Base-by-base conservation (phyloP, 148 eudicot species). In the Cornus kousa region DNA sequence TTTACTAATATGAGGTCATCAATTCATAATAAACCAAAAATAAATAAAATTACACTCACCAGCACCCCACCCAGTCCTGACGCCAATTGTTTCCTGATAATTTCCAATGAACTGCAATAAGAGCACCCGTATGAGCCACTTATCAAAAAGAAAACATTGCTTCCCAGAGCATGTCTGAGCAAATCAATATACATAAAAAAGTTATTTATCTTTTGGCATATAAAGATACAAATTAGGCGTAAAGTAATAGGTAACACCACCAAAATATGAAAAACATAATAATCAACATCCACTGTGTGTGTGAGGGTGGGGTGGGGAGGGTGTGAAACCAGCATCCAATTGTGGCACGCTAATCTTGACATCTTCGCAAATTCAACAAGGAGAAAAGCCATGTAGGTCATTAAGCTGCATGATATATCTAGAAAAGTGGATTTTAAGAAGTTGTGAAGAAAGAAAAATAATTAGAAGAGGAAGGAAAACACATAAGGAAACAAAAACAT, bases 41-140 rank as follows among this genome's bases (percentile, higher is more conserved):
- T 28, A 28, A 39, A 70, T 46, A 66, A 73, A 46, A 28, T 32
- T 32, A 64, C 35, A 79, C 85, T 88, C 86, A 94, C 98, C 97
- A 77, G 97, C 85, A 77, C 98, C 98, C 98, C 98, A 94, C 16
- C 97, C 98, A 73, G 93, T 90, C 88, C 72, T 92, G 79, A 83
- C 68, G 80, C 97, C 98, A 86, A 80, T 77, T 13, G 88, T 85
- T 84, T 94, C 97, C 83, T 92, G 97, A 80, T 87, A 92, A 76
- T 92, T 92, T 75, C 97, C 98, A 84, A 92, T 84, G 84, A 90
- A 92, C 97, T 92, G 89, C 81, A 85, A 78, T 13, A 74, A 53
- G 71, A 46, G 48, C 71, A 81, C n/a, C 40, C 28, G 50, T 40
- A 74, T 62, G 32, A 67, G 74, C 39, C 28, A 28, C 28, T 28